Base-by-base conservation (phyloP, 805 yeast species). In the Blastobotrys mokoenaii region DNA sequence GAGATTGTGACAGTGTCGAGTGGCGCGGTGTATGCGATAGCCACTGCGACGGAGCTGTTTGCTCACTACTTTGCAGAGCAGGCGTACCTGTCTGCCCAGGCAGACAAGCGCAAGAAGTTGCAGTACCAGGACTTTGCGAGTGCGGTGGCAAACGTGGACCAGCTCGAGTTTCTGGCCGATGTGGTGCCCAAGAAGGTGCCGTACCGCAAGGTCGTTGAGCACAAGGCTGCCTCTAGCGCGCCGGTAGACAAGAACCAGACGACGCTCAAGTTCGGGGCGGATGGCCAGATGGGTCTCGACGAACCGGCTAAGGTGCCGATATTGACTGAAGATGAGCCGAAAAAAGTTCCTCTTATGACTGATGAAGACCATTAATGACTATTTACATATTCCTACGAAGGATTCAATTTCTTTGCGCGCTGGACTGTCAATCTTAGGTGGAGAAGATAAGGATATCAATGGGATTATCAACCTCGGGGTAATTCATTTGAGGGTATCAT, bases 1-100 rank as follows among this genome's bases (percentile, higher is more conserved):
- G 88, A 80, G 33, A 82, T 81, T 52, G 63, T 71, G 5, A 74
- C 80, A 1, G 78, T 85, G 1, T 77, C 87, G 2, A 81, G 76
- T 46, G 69, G 79, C 25, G 86, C 90, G 0, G 84, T 81, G n/a
- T 80, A 77, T 58, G 74, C 86, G 12, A 69, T 84, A 5, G 86
- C 85, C 2, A 71, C 82, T n/a, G 88, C 93, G 7, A 78, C 90
- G 0, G 93, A 84, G 55, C 63, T 82, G 17, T 84, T 84, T 57
- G 71, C 84, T 17, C 80, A 79, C 61, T 76, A 78, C 56, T 70
- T 84, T 49, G 73, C 84, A 1, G 86, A 80, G 57, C 85, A 82
- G 57, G 88, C 93, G 0, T 68, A 78, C 4, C 62, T 80, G 46
- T 67, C 71, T 17, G 84, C 94, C 29, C 76, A 78, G 53, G 67